phyloP scores from a whole-genome alignment of 352 stramenopile genomes.

The Pythium utonaiense region DNA sequence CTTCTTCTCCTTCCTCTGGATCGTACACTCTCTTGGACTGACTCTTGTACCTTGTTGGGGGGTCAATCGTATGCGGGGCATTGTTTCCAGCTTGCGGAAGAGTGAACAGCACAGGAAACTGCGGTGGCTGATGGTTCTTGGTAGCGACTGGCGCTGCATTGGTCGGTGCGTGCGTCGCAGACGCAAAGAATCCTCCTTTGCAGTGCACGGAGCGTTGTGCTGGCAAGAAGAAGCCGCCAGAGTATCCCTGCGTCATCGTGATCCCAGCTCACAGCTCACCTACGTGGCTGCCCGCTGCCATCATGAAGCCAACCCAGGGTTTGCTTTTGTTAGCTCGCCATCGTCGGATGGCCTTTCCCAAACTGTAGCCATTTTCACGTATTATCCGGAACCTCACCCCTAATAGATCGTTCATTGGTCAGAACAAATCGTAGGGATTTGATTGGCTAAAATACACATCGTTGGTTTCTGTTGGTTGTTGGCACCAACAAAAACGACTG shows the following conservation, averaged over 20 bases:
- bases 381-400: not conserved
- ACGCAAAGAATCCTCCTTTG: constrained; percentile 51
- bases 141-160: not conserved
- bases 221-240: constrained; percentile 52
- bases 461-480: constrained; percentile 3
- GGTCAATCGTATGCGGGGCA: not conserved
- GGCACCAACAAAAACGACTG: constrained; percentile 9
- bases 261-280: not conserved
- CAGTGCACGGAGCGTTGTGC: constrained; percentile 52
- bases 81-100: constrained; percentile 4
- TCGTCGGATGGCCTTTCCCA: not conserved
- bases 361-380: constrained; percentile 16
- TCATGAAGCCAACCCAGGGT: too few relatives aligned
- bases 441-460: constrained; percentile 12
- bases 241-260: constrained; percentile 32
- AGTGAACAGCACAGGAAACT: constrained; percentile 8
- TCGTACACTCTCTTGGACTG: constrained; percentile 6
- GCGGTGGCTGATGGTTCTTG: not conserved
- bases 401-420: not conserved
- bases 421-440: not conserved
- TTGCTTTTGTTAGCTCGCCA: too few relatives aligned
- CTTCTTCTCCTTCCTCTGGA: constrained; percentile 18
- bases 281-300: not conserved
- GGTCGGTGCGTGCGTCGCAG: not conserved
- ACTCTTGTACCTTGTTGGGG: not conserved